Percentiles rank a stretch among this genome's conserved stretches.
Evolutionary conservation across 371 early-diverging fungal species (phyloP).

Genomic region (Gilbertella persicaria): DNA sequence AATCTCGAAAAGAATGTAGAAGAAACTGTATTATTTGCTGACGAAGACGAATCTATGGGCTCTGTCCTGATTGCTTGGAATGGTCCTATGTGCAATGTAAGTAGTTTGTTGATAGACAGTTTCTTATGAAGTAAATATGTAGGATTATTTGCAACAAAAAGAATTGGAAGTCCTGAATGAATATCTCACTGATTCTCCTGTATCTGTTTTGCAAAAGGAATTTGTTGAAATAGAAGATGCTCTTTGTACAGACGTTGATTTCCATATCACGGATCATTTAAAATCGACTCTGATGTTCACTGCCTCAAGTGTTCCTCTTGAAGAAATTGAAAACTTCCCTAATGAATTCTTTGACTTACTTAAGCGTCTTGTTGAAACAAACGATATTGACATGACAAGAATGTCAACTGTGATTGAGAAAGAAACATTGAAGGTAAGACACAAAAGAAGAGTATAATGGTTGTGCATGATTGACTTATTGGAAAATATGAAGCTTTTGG

Average conservation of each 20-base stretch:
- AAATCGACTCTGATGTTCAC: constrained; percentile 54
- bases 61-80: constrained; percentile 64
- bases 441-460: not conserved
- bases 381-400: constrained; percentile 68
- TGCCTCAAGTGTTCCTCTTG: constrained; percentile 65
- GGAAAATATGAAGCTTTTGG: constrained; percentile 35
- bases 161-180: constrained; percentile 49
- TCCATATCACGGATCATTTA: constrained; percentile 56
- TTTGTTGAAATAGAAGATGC: constrained; percentile 74
- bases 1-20: constrained; percentile 50
- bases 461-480: not conserved
- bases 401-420: constrained; percentile 64
- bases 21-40: constrained; percentile 63
- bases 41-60: constrained; percentile 74
- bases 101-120: too few relatives aligned
- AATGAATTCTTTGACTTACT: constrained; percentile 49
- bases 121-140: not conserved
- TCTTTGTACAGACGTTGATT: constrained; percentile 66
- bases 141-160: constrained; percentile 46
- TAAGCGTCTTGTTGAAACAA: constrained; percentile 44
- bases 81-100: constrained; percentile 61
- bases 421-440: constrained; percentile 53
- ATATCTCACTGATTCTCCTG: constrained; percentile 70
- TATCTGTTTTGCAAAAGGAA: constrained; percentile 62
- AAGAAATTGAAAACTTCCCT: constrained; percentile 58